Conservation (phyloP, 1,139 yeast genomes). For the Lodderomyces parapsilosis region DNA sequence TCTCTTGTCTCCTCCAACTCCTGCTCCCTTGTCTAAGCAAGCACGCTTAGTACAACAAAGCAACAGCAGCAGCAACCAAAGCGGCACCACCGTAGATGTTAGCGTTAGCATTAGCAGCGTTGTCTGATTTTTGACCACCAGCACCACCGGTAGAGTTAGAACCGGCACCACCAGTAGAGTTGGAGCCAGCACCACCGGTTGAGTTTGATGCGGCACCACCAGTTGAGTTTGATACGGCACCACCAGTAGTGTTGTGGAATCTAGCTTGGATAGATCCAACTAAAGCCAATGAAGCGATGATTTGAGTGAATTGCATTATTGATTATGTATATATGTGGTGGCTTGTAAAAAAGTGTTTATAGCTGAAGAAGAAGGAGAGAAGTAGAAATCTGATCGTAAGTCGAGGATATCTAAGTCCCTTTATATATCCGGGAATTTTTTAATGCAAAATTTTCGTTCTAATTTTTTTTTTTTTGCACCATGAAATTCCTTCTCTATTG, state of each 20-base stretch:
- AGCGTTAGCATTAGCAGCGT: constrained; percentile 51
- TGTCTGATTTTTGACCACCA: constrained; percentile 1
- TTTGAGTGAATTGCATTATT: constrained; percentile 14
- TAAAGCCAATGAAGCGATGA: constrained; percentile 14
- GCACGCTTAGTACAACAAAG: constrained; percentile 13
- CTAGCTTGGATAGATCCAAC: constrained; percentile 15
- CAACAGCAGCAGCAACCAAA: constrained; percentile 71
- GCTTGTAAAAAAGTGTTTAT: not conserved
- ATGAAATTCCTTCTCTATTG: too few relatives aligned
- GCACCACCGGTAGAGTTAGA: constrained; percentile 8
- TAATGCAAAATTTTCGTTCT: not conserved
- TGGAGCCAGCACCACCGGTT: constrained; percentile 8
- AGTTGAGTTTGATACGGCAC: constrained; percentile 5
- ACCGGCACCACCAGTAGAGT: constrained; percentile 7
- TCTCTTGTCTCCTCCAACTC: too few relatives aligned
- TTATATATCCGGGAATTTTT: constrained; percentile 7
- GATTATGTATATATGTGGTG: constrained; percentile 2
- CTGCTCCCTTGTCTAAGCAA: not conserved
- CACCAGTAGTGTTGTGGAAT: constrained; percentile 13
- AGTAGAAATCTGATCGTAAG: not conserved
- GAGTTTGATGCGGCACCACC: constrained; percentile 8
- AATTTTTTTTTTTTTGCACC: not conserved
- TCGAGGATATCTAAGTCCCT: constrained; percentile 6
- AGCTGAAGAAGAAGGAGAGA: constrained; percentile 3
- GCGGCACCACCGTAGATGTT: constrained; percentile 56